These are phyloP conservation scores for Oryza rufipogon DNA, from an alignment of 176 grass and related monocot genomes.

Conservation along the genomic window DNA sequence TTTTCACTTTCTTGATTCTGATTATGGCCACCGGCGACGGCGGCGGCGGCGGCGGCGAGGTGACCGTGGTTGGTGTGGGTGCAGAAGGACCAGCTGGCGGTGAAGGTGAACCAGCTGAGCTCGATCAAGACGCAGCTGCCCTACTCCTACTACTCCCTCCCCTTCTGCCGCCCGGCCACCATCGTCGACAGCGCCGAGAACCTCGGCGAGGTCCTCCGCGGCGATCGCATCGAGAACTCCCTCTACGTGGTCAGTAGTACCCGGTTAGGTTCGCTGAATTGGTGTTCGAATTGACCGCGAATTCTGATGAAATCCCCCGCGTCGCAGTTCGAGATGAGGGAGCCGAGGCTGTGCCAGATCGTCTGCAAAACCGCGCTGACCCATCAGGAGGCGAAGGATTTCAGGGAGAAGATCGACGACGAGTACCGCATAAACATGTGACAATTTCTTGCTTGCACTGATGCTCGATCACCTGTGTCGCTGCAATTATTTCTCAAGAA, in stretches of 20 bases:
- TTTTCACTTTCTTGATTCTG: too few relatives aligned
- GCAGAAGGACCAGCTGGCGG: slow-evolving; percentile 71
- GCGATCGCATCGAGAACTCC: slow-evolving; percentile 86
- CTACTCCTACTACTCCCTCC: slow-evolving; percentile 91
- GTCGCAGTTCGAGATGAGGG: slow-evolving; percentile 90
- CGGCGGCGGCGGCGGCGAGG: not conserved
- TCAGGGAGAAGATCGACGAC: slow-evolving; percentile 90
- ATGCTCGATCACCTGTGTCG: too few relatives aligned
- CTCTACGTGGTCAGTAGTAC: slow-evolving; percentile 59
- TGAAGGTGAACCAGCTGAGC: slow-evolving; percentile 93
- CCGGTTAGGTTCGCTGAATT: too few relatives aligned
- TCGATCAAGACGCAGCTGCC: slow-evolving; percentile 92
- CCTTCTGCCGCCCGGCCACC: slow-evolving; percentile 63
- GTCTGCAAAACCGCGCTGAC: slow-evolving; percentile 59
- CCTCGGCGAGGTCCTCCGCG: slow-evolving; percentile 91
- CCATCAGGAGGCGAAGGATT: slow-evolving; percentile 56
- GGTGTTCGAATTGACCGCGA: not conserved
- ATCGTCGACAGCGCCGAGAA: slow-evolving; percentile 92
- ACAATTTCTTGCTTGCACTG: not conserved
- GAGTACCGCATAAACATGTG: slow-evolving; percentile 90
- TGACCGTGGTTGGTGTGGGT: not conserved
- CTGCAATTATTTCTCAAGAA: too few relatives aligned
- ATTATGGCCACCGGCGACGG: too few relatives aligned
- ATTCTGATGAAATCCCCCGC: not conserved
- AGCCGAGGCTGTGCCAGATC: slow-evolving; percentile 81